These are phyloP conservation scores for Lasiosphaeria miniovina DNA, from an alignment of 495 filamentous ascomycete genomes.

Conservation along the genomic window DNA sequence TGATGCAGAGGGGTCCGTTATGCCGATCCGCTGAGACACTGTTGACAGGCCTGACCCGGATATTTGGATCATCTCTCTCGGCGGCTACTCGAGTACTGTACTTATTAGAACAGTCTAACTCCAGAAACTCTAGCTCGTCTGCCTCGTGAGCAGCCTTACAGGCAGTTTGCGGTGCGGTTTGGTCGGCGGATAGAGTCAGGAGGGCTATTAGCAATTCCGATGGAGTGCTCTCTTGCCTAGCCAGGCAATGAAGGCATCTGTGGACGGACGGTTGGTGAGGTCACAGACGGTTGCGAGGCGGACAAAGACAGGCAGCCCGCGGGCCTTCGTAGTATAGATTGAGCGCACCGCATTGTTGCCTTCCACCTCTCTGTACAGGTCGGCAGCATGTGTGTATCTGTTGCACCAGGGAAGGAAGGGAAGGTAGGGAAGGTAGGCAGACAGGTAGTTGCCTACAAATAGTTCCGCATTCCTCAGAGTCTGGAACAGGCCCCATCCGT, in stretches of 20 bases:
- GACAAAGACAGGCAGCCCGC: background rate
- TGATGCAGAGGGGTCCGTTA: conserved; percentile 11
- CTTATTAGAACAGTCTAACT: no score
- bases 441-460: no score
- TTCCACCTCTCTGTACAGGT: background rate
- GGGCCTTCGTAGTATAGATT: conserved; percentile 7
- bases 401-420: no score
- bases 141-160: background rate
- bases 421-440: no score
- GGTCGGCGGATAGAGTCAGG: conserved; percentile 9
- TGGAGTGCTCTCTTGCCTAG: background rate
- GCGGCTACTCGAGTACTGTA: background rate
- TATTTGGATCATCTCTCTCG: conserved; percentile 9
- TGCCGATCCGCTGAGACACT: conserved; percentile 7
- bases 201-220: background rate
- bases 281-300: background rate
- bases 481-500: no score
- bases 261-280: background rate
- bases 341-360: conserved; percentile 5
- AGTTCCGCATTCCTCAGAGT: no score
- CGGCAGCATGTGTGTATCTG: no score
- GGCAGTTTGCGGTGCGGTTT: background rate
- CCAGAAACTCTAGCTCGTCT: background rate
- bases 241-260: background rate
- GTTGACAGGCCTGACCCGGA: conserved; percentile 8